Evolutionary conservation across 2,329 filamentous ascomycete species (phyloP).

Genomic region (Niveomyces coronatus): DNA sequence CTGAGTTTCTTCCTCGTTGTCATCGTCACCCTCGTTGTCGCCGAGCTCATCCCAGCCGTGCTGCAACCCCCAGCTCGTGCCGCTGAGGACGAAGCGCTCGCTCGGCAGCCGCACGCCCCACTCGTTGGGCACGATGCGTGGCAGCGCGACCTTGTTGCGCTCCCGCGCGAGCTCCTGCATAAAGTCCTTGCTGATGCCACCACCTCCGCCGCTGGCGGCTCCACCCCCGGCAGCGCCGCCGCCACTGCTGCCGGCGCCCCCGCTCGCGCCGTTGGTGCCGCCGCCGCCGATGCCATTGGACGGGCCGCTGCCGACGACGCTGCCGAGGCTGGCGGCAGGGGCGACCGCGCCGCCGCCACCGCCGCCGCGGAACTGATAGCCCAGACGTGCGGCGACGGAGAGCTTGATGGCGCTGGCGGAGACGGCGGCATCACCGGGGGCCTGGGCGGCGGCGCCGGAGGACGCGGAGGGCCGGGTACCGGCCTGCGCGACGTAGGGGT

Average conservation of each 20-base stretch:
- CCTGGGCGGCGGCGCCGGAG: slow-evolving; percentile 36
- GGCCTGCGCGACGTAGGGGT: slow-evolving; percentile 54
- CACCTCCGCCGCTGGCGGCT: slow-evolving; percentile 39
- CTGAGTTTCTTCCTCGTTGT: too few relatives aligned
- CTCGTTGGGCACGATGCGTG: slow-evolving; percentile 51
- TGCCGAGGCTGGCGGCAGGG: too few relatives aligned
- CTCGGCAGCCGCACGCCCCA: slow-evolving; percentile 58
- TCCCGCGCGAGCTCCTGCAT: slow-evolving; percentile 64
- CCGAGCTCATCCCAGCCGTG: slow-evolving; percentile 45
- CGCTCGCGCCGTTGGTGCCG: too few relatives aligned
- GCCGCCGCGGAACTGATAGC: slow-evolving; percentile 56
- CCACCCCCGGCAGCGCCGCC: too few relatives aligned
- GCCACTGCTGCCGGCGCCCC: too few relatives aligned
- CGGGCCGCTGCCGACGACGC: too few relatives aligned
- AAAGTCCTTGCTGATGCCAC: slow-evolving; percentile 61
- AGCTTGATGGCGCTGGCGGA: slow-evolving; percentile 58
- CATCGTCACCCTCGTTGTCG: slow-evolving; percentile 29
- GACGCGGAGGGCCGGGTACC: slow-evolving; percentile 40
- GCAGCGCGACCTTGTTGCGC: slow-evolving; percentile 56
- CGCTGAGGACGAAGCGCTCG: slow-evolving; percentile 58
- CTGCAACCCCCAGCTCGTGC: slow-evolving; percentile 53
- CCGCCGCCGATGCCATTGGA: too few relatives aligned
- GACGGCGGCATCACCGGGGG: slow-evolving; percentile 45
- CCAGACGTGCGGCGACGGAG: slow-evolving; percentile 58
- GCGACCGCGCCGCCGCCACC: slow-evolving; percentile 37